Evolutionary conservation across 768 basidiomycete genomes (phyloP).

Genomic region (Trametes sanguinea): DNA sequence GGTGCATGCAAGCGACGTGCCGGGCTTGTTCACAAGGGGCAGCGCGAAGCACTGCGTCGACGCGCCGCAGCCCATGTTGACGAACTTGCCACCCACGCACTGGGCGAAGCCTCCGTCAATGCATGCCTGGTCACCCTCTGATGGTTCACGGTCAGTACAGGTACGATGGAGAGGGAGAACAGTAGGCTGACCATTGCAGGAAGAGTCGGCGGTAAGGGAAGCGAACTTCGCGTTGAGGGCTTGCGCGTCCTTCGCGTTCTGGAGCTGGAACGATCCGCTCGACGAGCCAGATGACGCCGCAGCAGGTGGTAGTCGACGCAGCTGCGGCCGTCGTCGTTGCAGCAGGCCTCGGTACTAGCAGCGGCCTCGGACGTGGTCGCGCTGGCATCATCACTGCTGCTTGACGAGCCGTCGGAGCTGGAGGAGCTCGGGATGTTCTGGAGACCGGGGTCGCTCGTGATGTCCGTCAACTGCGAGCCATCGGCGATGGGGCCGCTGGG

Average conservation of each 20-base stretch:
- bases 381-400: slow-evolving; percentile 1
- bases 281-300: slow-evolving; percentile 8
- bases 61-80: slow-evolving; percentile 35
- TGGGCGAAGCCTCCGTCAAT: slow-evolving; percentile 42
- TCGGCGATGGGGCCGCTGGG: slow-evolving; percentile 50
- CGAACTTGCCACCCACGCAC: slow-evolving; percentile 42
- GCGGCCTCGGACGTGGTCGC: slow-evolving; percentile 8
- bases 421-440: slow-evolving; percentile 10
- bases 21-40: slow-evolving; percentile 44
- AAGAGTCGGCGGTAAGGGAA: slow-evolving; percentile 27
- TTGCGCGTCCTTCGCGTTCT: slow-evolving; percentile 39
- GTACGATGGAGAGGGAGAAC: background rate
- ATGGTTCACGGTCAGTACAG: background rate
- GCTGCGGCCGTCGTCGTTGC: slow-evolving; percentile 20
- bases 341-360: slow-evolving; percentile 22
- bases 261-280: slow-evolving; percentile 24
- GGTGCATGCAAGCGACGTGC: slow-evolving; percentile 44
- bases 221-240: slow-evolving; percentile 36
- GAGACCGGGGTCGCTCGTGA: slow-evolving; percentile 28
- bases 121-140: slow-evolving; percentile 41
- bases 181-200: slow-evolving; percentile 29
- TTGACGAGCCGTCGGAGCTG: background rate
- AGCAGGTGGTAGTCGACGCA: slow-evolving; percentile 19
- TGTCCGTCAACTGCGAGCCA: slow-evolving; percentile 41
- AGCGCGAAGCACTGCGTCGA: slow-evolving; percentile 41